Evolutionary conservation across 2,329 filamentous ascomycete genomes (phyloP).

Genomic region (Zymoseptoria tritici): DNA sequence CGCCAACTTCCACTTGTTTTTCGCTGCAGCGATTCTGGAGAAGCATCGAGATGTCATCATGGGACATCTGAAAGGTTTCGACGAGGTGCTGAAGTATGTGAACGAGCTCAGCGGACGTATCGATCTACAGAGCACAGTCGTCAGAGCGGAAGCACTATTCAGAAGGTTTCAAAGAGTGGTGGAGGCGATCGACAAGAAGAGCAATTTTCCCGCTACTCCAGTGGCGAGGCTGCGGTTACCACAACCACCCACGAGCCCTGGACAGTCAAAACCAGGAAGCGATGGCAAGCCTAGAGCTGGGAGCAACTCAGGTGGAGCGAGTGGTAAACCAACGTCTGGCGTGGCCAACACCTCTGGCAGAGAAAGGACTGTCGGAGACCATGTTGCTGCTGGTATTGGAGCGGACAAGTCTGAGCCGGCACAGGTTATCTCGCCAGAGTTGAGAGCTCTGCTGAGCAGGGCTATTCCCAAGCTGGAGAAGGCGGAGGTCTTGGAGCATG

Average conservation of each 20-base stretch:
- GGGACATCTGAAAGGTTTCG: constrained; percentile 86
- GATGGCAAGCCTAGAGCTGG: constrained; percentile 14
- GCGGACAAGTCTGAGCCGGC: constrained; percentile 27
- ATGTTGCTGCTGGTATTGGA: constrained; percentile 18
- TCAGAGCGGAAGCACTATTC: constrained; percentile 84
- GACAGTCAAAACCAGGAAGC: constrained; percentile 13
- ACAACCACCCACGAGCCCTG: constrained; percentile 17
- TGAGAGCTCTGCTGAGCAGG: constrained; percentile 54
- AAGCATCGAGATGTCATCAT: constrained; percentile 96
- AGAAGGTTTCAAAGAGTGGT: constrained; percentile 79
- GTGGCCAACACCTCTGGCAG: constrained; percentile 32
- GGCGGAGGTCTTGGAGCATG: constrained; percentile 40
- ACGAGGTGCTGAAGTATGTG: constrained; percentile 96
- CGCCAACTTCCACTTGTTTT: constrained; percentile 87
- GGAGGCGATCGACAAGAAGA: constrained; percentile 85
- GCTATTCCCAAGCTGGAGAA: constrained; percentile 49
- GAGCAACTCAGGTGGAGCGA: constrained; percentile 2
- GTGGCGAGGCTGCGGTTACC: constrained; percentile 44
- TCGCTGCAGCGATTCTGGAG: constrained; percentile 88
- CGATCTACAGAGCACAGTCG: constrained; percentile 76
- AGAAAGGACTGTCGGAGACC: constrained; percentile 29
- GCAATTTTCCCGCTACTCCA: constrained; percentile 63
- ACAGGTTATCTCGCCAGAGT: constrained; percentile 56
- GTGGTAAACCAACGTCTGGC: constrained; percentile 1
- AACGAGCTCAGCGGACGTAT: constrained; percentile 94